Percentiles rank a stretch among this genome's conserved stretches.
phyloP scores from a whole-genome alignment of 78 protist genomes.

The Cavenderia fasciculata region DNA sequence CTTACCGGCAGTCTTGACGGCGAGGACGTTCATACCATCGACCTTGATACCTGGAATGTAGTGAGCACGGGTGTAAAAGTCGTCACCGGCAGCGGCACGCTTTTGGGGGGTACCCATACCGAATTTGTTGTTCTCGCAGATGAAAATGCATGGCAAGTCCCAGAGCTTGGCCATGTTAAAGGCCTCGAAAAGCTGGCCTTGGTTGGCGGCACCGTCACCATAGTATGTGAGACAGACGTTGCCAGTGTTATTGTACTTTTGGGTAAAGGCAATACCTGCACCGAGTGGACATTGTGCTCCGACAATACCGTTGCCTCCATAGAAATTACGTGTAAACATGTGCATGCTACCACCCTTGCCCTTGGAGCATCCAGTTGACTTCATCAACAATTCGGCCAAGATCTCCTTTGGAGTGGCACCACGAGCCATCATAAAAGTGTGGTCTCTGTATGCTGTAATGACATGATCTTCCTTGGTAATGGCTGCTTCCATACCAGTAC shows the following conservation, averaged over 20 bases:
- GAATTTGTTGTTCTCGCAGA: conserved; percentile 97
- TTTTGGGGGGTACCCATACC: conserved; percentile 97
- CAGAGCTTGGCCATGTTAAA: conserved; percentile 96
- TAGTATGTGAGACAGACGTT: conserved; percentile 85
- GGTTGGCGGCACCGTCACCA: conserved; percentile 99
- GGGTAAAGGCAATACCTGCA: conserved; percentile 94
- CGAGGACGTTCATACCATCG: conserved; percentile 96
- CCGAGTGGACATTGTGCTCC: conserved; percentile 97
- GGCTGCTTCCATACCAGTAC: conserved; percentile 91
- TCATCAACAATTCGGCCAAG: conserved; percentile 92
- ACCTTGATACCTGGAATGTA: conserved; percentile 94
- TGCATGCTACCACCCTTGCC: conserved; percentile 99
- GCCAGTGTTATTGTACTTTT: conserved; percentile 86
- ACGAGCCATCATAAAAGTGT: conserved; percentile 87
- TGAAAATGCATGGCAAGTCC: conserved; percentile 93
- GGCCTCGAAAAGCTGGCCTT: conserved; percentile 94
- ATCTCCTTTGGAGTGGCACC: conserved; percentile 85
- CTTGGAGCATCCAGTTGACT: conserved; percentile 87
- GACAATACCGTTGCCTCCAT: conserved; percentile 99
- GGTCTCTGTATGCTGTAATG: conserved; percentile 97
- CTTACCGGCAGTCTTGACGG: conserved; percentile 87
- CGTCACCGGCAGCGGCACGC: conserved; percentile 89
- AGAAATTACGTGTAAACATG: conserved; percentile 93
- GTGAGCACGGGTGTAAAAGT: conserved; percentile 96
- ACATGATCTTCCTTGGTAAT: conserved; percentile 83